Percentiles rank a stretch among this genome's conserved stretches.
Conservation (phyloP, 1,284 basidiomycete genomes). For the Lignosus rhinocerotis region DNA sequence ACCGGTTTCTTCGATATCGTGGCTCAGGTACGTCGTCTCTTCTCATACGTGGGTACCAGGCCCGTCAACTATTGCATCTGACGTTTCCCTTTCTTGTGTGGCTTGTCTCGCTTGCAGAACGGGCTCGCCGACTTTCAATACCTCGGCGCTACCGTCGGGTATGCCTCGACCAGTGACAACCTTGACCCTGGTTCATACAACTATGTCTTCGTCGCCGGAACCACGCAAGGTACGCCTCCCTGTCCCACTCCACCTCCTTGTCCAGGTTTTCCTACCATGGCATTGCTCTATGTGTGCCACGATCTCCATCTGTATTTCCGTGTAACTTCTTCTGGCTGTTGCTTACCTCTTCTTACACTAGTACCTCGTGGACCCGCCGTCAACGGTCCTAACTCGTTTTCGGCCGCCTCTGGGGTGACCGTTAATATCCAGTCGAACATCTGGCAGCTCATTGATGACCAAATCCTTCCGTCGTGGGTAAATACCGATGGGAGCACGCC, state of each 20-base stretch:
- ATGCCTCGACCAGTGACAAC: constrained; percentile 11
- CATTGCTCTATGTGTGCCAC: background rate
- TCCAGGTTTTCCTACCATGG: too few species aligned
- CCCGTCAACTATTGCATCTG: background rate
- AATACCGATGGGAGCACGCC: constrained; percentile 17
- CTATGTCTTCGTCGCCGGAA: constrained; percentile 27
- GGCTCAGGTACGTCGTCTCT: constrained; percentile 12
- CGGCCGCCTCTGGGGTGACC: constrained; percentile 14
- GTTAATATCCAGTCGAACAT: constrained; percentile 24
- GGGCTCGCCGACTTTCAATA: constrained; percentile 17
- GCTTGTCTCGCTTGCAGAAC: constrained; percentile 17
- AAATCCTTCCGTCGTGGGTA: constrained; percentile 23
- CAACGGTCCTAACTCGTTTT: constrained; percentile 21
- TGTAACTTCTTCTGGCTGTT: background rate
- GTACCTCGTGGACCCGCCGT: constrained; percentile 20
- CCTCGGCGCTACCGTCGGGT: constrained; percentile 24
- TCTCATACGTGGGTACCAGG: background rate
- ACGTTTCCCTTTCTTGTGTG: background rate
- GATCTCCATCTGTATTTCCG: background rate
- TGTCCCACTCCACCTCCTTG: background rate
- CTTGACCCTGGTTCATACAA: constrained; percentile 15
- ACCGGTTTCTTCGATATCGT: constrained; percentile 16
- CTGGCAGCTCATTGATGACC: constrained; percentile 17
- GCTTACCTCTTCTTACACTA: background rate
- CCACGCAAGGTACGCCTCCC: constrained; percentile 14